These are phyloP conservation scores for Pleurotus cornucopiae DNA, from an alignment of 768 basidiomycete species.

Conservation along the genomic window DNA sequence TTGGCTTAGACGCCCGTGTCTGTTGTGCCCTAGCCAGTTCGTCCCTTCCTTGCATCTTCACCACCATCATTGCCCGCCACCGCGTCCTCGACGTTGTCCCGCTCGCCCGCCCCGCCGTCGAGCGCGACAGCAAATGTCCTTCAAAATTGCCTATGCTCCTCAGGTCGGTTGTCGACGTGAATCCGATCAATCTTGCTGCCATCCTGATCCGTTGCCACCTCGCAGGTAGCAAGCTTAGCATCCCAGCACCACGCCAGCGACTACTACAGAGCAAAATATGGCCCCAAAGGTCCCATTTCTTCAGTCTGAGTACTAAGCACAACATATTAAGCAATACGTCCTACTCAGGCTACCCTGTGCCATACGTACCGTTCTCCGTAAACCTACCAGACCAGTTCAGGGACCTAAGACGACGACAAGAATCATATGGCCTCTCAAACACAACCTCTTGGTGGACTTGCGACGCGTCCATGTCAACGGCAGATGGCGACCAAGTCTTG, in stretches of 20 bases:
- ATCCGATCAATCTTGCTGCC: neutral
- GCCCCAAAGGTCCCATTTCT: constrained; percentile 29
- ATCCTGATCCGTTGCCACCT: neutral
- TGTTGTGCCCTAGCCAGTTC: neutral
- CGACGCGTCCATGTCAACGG: constrained; percentile 5
- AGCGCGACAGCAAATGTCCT: neutral
- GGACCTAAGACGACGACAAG: constrained; percentile 51
- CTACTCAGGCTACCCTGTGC: constrained; percentile 47
- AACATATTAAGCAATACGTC: neutral
- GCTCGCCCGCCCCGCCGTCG: too few relatives aligned
- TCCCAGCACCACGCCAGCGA: constrained; percentile 74
- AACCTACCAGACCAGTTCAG: constrained; percentile 55
- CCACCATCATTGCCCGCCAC: neutral
- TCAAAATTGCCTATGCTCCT: neutral
- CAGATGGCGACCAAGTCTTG: constrained; percentile 14
- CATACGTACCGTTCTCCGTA: constrained; percentile 61
- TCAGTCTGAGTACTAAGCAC: neutral
- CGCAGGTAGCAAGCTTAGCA: constrained; percentile 52
- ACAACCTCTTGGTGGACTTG: constrained; percentile 46
- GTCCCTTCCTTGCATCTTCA: neutral
- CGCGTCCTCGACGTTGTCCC: too few relatives aligned
- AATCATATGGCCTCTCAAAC: constrained; percentile 25
- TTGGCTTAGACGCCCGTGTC: neutral
- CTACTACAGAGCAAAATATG: constrained; percentile 68
- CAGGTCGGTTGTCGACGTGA: neutral